Evolutionary conservation across 2,329 filamentous ascomycete species (phyloP).

Genomic region (Pseudocercospora fijiensis): DNA sequence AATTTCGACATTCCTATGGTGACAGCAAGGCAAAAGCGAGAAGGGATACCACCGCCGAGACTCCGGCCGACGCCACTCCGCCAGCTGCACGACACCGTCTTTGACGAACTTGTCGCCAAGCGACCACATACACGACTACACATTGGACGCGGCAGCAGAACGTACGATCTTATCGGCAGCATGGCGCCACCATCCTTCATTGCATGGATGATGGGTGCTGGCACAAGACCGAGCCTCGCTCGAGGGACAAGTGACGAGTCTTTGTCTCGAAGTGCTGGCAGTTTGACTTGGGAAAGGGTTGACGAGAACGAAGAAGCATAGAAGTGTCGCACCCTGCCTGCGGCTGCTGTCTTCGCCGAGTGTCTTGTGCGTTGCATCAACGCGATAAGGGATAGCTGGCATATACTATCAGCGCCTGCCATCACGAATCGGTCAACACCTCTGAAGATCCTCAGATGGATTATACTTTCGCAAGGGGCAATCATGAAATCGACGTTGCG

Average conservation of each 20-base stretch:
- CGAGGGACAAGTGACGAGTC: conserved; percentile 37
- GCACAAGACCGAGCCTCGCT: conserved; percentile 8
- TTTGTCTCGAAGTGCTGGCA: conserved; percentile 43
- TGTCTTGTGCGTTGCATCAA: neutral
- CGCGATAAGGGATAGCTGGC: neutral
- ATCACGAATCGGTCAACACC: too few relatives aligned
- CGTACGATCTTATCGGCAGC: conserved; percentile 81
- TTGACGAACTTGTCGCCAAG: conserved; percentile 77
- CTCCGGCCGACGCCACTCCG: conserved; percentile 62
- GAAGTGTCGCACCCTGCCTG: neutral
- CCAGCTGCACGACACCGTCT: conserved; percentile 80
- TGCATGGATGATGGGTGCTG: conserved; percentile 84
- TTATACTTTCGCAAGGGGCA: too few relatives aligned
- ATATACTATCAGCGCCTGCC: too few relatives aligned
- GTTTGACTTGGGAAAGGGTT: conserved; percentile 50
- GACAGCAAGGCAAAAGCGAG: conserved; percentile 41
- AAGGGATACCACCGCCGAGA: conserved; percentile 38
- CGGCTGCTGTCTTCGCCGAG: neutral
- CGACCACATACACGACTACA: conserved; percentile 63
- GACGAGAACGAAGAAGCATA: conserved; percentile 35
- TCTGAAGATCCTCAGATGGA: too few relatives aligned
- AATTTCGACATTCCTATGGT: conserved; percentile 80
- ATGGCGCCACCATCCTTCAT: conserved; percentile 76
- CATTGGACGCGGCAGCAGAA: conserved; percentile 77
- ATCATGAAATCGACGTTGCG: neutral